These are phyloP conservation scores for Pezizomycotina sp. DNA, from an alignment of 2,329 filamentous ascomycete species.

Conservation along the genomic window DNA sequence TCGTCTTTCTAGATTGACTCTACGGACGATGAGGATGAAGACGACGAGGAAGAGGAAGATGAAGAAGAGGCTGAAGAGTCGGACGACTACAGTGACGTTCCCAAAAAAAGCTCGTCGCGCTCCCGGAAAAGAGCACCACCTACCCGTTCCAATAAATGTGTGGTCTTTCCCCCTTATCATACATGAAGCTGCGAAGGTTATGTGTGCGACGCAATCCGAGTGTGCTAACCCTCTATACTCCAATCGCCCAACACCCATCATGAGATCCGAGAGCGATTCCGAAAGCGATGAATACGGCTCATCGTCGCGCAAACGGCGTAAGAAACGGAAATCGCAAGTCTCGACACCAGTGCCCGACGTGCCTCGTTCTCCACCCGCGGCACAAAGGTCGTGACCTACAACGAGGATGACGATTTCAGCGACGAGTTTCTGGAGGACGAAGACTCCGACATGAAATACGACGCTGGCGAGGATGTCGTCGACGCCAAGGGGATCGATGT, in stretches of 20 bases:
- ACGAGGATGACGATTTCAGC: conserved; percentile 41
- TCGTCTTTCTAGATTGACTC: conserved; percentile 16
- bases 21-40: conserved; percentile 22
- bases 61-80: conserved; percentile 9
- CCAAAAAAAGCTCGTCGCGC: conserved; percentile 12
- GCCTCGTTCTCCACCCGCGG: conserved; percentile 84
- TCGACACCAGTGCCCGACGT: conserved; percentile 47
- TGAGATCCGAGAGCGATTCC: conserved; percentile 41
- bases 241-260: conserved; percentile 7
- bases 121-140: conserved; percentile 6
- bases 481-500: conserved; percentile 64
- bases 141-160: conserved; percentile 1
- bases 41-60: conserved; percentile 19
- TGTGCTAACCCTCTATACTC: no score
- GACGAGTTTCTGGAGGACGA: conserved; percentile 38
- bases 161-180: conserved; percentile 10
- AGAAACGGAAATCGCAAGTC: conserved; percentile 46
- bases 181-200: conserved; percentile 17
- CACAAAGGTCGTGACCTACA: conserved; percentile 54
- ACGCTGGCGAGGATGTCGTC: conserved; percentile 42
- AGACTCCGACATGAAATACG: conserved; percentile 29
- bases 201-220: no score
- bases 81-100: conserved; percentile 13
- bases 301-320: conserved; percentile 53
- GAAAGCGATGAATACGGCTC: conserved; percentile 56